Evolutionary conservation across 768 basidiomycete species (phyloP), one percentile per base, ranked within the genome.

Genomic region (Agaricus sinodeliciosus): DNA sequence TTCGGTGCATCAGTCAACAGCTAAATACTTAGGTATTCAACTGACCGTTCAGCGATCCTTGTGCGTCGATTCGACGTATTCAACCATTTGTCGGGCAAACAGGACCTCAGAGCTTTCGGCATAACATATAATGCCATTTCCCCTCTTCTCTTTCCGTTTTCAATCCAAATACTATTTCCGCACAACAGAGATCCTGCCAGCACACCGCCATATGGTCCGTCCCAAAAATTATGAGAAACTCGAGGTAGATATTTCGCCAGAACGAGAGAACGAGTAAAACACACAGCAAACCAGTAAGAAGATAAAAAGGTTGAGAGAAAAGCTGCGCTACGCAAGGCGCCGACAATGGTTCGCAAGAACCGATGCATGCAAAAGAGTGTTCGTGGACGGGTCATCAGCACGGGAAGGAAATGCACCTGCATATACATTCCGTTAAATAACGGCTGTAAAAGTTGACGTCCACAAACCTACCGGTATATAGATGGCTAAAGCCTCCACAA

Each of bases 91-190:
- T 78, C 68, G 0, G 86, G 77, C n/a, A 90, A 62, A 48, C 73
- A 80, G 0, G 87, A 74, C 41, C 84, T 72, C 27, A 90, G 56
- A 11, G 87, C 88, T 50, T 78, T 72, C 2, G 89, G 87, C 4
- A 90, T 69, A 48, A 90, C 88, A 59, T 90, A 90, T 27, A 90
- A 63, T 0, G 87, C 82, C 70, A 91, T 87, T 67, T 91, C 89
- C 4, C 87, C 86, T 48, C 89, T 70, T 57, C 89, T 69, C 50
- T 72, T 70, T 2, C 81, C 82, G 55, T 84, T 81, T 62, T 91
- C 89, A 25, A 90, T 76, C 80, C 82, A 88, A 40, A 91, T 88
- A 50, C 87, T 89, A 51, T 75, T 70, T 3, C 89, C 88, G 56
- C 88, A 90, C 15, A 76, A 67, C 40, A 91, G 63, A 55, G 84